Evolutionary conservation across 2,329 filamentous ascomycete genomes (phyloP).

Genomic region (Gnomoniopsis sp.): DNA sequence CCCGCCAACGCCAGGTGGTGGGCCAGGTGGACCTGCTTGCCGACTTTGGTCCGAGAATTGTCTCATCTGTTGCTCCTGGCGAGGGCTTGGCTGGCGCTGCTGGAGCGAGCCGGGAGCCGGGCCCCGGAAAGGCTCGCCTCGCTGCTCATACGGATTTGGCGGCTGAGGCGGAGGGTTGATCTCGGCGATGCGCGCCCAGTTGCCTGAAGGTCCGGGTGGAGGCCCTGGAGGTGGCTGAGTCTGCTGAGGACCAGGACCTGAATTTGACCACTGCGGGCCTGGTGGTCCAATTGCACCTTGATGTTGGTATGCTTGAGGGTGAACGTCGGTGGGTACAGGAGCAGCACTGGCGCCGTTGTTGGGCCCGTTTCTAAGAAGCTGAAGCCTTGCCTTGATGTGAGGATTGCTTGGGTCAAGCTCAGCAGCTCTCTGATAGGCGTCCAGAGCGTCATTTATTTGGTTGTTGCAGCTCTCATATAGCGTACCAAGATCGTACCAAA

Average conservation of each 20-base stretch:
- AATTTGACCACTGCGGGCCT: slow-evolving; percentile 84
- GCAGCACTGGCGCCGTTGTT: slow-evolving; percentile 70
- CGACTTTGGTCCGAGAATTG: slow-evolving; percentile 67
- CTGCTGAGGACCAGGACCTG: slow-evolving; percentile 60
- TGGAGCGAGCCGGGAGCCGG: slow-evolving; percentile 56
- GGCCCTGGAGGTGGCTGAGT: slow-evolving; percentile 37
- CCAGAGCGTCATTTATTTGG: slow-evolving; percentile 91
- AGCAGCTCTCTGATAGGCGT: slow-evolving; percentile 91
- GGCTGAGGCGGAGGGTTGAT: slow-evolving; percentile 74
- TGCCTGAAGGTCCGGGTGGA: slow-evolving; percentile 54
- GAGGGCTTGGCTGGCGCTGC: slow-evolving; percentile 68
- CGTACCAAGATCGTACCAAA: slow-evolving; percentile 98
- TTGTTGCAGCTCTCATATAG: slow-evolving; percentile 99
- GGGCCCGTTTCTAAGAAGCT: slow-evolving; percentile 80
- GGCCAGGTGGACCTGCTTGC: slow-evolving; percentile 35
- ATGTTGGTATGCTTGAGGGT: slow-evolving; percentile 89
- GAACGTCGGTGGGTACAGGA: slow-evolving; percentile 92
- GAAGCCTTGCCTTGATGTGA: slow-evolving; percentile 92
- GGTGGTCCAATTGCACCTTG: slow-evolving; percentile 79
- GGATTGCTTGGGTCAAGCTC: slow-evolving; percentile 91
- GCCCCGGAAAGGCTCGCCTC: slow-evolving; percentile 64
- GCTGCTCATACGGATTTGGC: slow-evolving; percentile 78
- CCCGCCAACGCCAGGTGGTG: slow-evolving; percentile 33
- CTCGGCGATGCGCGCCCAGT: slow-evolving; percentile 68
- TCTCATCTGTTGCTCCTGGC: slow-evolving; percentile 66